These are phyloP conservation scores for Annulohypoxylon stygium DNA, from an alignment of 495 filamentous ascomycete genomes.

Conservation along the genomic window DNA sequence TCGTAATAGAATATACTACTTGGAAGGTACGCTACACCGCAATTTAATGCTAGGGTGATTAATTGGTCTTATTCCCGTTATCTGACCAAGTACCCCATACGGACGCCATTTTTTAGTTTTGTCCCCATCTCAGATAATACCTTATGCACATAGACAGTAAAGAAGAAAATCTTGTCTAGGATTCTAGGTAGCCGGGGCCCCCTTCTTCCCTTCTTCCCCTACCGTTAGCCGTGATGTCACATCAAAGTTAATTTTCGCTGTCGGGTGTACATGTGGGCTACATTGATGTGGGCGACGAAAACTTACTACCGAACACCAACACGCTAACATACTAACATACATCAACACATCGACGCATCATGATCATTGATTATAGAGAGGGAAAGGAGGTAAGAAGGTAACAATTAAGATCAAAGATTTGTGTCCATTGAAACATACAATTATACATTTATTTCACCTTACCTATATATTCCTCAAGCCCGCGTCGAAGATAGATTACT, in stretches of 20 bases:
- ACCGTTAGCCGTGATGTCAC: too few species aligned
- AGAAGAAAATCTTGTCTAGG: neutral
- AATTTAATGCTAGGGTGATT: conserved; percentile 4
- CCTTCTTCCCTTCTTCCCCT: too few species aligned
- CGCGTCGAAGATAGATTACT: too few species aligned
- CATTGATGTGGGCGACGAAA: neutral
- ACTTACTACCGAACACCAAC: neutral
- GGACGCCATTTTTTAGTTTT: neutral
- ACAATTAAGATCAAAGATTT: neutral
- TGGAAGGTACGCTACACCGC: conserved; percentile 16
- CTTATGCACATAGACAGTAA: neutral
- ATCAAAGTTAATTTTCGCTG: neutral
- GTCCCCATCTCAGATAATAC: neutral
- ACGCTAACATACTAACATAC: neutral
- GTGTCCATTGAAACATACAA: neutral
- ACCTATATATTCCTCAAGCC: too few species aligned
- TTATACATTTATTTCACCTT: neutral
- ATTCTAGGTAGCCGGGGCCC: neutral
- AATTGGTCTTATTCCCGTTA: neutral
- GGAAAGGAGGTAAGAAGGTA: neutral
- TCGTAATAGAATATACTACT: neutral
- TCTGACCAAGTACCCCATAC: neutral
- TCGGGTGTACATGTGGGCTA: neutral
- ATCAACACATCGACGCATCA: neutral
- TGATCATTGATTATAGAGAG: neutral